A percentile compares a stretch with the other conserved stretches of the same genome.
Evolutionary conservation across 495 filamentous ascomycete species (phyloP).

Genomic region (Aspergillus haitiensis): DNA sequence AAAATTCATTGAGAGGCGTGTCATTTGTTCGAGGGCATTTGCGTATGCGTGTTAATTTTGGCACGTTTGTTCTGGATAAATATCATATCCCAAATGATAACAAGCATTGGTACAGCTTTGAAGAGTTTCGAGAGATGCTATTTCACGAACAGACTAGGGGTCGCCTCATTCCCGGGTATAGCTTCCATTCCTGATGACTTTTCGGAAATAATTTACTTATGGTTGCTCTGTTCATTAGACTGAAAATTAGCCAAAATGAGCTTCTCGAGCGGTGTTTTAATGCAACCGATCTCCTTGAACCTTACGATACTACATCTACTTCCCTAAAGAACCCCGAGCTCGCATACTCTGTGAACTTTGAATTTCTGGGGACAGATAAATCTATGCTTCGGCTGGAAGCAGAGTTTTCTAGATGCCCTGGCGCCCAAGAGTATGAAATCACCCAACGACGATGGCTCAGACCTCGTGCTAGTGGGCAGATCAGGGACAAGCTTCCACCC

Average conservation of each 20-base stretch:
- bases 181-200: neutral
- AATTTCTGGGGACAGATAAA: conserved; percentile 35
- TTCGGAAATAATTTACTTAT: conserved; percentile 5
- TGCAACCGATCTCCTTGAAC: conserved; percentile 48
- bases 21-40: conserved; percentile 40
- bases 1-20: conserved; percentile 34
- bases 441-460: conserved; percentile 39
- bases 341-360: conserved; percentile 43
- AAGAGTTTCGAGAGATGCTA: conserved; percentile 53
- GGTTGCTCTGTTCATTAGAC: conserved; percentile 15
- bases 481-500: conserved; percentile 23
- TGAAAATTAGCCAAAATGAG: conserved; percentile 28
- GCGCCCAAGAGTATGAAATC: conserved; percentile 32
- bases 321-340: conserved; percentile 31
- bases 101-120: conserved; percentile 39
- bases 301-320: conserved; percentile 39
- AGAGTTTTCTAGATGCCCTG: conserved; percentile 30
- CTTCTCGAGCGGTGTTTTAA: conserved; percentile 29
- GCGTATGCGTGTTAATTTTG: conserved; percentile 59
- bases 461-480: conserved; percentile 22
- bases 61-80: conserved; percentile 48
- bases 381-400: conserved; percentile 40
- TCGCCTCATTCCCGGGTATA: conserved; percentile 42
- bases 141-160: conserved; percentile 38
- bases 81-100: conserved; percentile 42